Base-by-base conservation (phyloP, 2,329 filamentous ascomycete genomes). In the Leptographium procerum region DNA sequence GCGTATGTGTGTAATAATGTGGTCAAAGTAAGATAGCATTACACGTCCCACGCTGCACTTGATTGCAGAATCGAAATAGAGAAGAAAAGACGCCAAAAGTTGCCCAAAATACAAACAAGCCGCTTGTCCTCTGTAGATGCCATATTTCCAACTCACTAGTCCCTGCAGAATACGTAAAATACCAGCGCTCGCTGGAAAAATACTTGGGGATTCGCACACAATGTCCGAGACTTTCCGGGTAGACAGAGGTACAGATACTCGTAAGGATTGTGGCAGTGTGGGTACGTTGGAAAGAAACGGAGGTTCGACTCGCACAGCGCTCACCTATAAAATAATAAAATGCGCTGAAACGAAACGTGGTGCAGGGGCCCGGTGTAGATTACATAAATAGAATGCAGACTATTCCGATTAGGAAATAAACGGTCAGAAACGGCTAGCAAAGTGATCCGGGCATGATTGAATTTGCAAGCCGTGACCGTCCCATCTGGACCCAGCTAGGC, bases 211-310 rank as follows among this genome's bases (percentile, higher is more conserved):
- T n/a, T n/a, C n/a, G n/a, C n/a, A n/a, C 50, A 16, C 33, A 10
- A 22, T 29, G n/a, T 43, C 52, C 52, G 52, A 55, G 36, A 43
- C 34, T 55, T 55, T 43, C 52, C 52, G 52, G n/a, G n/a, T n/a
- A n/a, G n/a, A n/a, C n/a, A n/a, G n/a, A n/a, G n/a, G n/a, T n/a
- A n/a, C n/a, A n/a, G n/a, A n/a, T n/a, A n/a, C n/a, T n/a, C n/a
- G n/a, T n/a, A n/a, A n/a, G 40, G 16, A 8, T 8, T 16, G 14
- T 19, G 9, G 40, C n/a, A 43, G 40, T 19, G 4, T 43, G 19
- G 40, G 40, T 43, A 43, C 40, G 7, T n/a, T 43, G 40, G 40
- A 43, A 43, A n/a, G 40, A 43, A 43, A 43, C 40, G 40, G 40
- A 43, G n/a, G 19, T 16, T 22, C 9, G n/a, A n/a, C n/a, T 19